Percentiles rank a stretch among this genome's conserved stretches.
Evolutionary conservation across 2,329 filamentous ascomycete species (phyloP).

Genomic region (Fonsecaea pugnacius): DNA sequence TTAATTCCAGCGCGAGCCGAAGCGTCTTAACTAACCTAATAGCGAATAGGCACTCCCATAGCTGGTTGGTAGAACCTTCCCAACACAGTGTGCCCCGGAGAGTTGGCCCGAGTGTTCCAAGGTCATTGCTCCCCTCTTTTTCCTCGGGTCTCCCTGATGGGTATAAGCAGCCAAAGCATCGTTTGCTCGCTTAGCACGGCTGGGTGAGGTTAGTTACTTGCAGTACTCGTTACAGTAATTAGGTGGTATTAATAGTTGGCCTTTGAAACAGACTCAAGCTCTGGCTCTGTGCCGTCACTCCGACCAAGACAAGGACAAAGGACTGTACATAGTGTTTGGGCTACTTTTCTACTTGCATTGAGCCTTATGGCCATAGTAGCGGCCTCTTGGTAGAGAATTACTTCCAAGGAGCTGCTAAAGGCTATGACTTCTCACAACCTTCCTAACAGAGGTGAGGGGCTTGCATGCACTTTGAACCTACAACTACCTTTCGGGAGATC

Average conservation of each 20-base stretch:
- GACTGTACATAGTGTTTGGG: too few relatives aligned
- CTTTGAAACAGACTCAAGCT: background rate
- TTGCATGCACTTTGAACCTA: background rate
- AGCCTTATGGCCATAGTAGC: too few relatives aligned
- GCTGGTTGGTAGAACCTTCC: background rate
- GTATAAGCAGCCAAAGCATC: background rate
- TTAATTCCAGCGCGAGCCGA: background rate
- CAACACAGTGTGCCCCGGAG: constrained; percentile 1
- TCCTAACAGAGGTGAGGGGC: background rate
- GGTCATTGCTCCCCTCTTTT: background rate
- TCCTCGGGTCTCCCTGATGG: background rate
- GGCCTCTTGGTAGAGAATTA: too few relatives aligned
- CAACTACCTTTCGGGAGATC: background rate
- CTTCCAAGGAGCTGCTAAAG: too few relatives aligned
- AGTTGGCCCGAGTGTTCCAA: background rate
- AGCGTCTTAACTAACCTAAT: background rate
- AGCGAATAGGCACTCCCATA: background rate
- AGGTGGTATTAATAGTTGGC: background rate
- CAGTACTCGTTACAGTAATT: too few relatives aligned
- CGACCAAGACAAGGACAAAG: too few relatives aligned
- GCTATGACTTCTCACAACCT: background rate
- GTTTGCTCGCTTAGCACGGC: background rate
- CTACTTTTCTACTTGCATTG: too few relatives aligned
- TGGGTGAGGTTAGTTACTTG: background rate
- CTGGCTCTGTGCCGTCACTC: background rate